Percentiles rank a stretch among this genome's conserved stretches.
These are phyloP conservation scores for Pseudopithomyces maydicus DNA, from an alignment of 2,329 filamentous ascomycete genomes.

Conservation along the genomic window DNA sequence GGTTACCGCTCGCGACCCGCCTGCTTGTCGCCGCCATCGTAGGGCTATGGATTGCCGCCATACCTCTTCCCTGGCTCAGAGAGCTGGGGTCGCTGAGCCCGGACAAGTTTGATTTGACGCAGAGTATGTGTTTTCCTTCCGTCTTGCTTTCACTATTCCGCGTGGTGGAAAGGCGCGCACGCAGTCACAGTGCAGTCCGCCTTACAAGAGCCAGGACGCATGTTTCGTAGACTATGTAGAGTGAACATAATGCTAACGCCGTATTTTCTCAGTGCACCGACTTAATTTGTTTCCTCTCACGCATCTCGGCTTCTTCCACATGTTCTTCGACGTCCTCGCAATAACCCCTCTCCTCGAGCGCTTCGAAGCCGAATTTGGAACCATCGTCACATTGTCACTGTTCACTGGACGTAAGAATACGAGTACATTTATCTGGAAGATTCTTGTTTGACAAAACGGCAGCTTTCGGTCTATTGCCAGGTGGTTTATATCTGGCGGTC, in stretches of 20 bases:
- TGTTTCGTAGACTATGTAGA: neutral
- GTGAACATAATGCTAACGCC: slow-evolving; percentile 16
- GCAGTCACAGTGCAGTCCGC: neutral
- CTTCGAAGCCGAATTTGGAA: slow-evolving; percentile 92
- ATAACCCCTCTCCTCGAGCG: slow-evolving; percentile 88
- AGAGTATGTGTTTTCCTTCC: slow-evolving; percentile 61
- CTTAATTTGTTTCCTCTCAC: slow-evolving; percentile 91
- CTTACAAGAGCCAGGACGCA: neutral
- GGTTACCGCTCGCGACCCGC: slow-evolving; percentile 88
- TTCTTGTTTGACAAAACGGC: slow-evolving; percentile 22
- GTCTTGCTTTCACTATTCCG: neutral
- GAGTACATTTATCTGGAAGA: slow-evolving; percentile 54
- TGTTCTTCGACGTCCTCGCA: slow-evolving; percentile 77
- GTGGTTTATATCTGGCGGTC: slow-evolving; percentile 76
- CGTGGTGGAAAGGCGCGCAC: neutral
- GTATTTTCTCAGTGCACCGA: slow-evolving; percentile 73
- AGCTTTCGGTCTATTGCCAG: slow-evolving; percentile 67
- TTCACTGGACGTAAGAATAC: slow-evolving; percentile 81
- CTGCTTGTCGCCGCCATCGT: slow-evolving; percentile 69
- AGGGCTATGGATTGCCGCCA: slow-evolving; percentile 69
- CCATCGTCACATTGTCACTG: slow-evolving; percentile 81
- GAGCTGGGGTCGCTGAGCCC: slow-evolving; percentile 83
- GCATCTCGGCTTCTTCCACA: slow-evolving; percentile 80
- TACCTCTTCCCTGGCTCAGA: slow-evolving; percentile 74
- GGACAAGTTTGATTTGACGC: slow-evolving; percentile 70